Base-by-base conservation (phyloP, 768 basidiomycete species). In the Boletus reticulatus region DNA sequence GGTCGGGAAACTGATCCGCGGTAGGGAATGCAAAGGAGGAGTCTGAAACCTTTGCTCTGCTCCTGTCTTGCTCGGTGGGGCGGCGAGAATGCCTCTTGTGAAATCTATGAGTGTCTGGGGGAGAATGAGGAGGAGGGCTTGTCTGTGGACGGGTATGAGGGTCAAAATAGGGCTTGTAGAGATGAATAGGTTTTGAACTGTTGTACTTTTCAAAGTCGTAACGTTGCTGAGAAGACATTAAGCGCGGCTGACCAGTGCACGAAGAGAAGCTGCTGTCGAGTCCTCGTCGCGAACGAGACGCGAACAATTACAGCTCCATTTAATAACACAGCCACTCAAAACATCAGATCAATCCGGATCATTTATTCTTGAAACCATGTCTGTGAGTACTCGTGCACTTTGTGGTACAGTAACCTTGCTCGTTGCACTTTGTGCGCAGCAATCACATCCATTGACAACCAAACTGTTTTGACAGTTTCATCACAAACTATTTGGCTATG, bases 101-200 rank as follows among this genome's bases (percentile, higher is more conserved):
- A 34, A 56, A 56, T 31, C 32, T 42, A 39, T 41, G 39, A 17
- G 46, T 13, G 38, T 65, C 62, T 29, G 44, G 42, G 34, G 62
- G 43, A 24, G 69, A 51, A 29, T 71, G 65, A 7, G 38, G 38
- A 39, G 69, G 58, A 29, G 72, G 74, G 57, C 64, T 69, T 20
- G 75, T 65, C 62, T 73, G 76, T 8, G 76, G 72, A 46, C 73
- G 68, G 22, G 45, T 4, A 5, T 46, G 27, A 10, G 11, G 6
- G 43, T 44, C 50, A 8, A 36, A 19, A 36, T 38, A 52, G 22
- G 41, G 7, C 4, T 16, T 29, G 48, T 39, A 14, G 34, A 37
- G 2, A 27, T 16, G 39, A 13, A 34, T 27, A 5, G 43, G 43
- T 6, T 11, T 12, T n/a, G 27, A 29, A 3, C 6, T 31, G 22